Conservation (phyloP, 345 rosid genomes). For the Aurinia saxatilis region DNA sequence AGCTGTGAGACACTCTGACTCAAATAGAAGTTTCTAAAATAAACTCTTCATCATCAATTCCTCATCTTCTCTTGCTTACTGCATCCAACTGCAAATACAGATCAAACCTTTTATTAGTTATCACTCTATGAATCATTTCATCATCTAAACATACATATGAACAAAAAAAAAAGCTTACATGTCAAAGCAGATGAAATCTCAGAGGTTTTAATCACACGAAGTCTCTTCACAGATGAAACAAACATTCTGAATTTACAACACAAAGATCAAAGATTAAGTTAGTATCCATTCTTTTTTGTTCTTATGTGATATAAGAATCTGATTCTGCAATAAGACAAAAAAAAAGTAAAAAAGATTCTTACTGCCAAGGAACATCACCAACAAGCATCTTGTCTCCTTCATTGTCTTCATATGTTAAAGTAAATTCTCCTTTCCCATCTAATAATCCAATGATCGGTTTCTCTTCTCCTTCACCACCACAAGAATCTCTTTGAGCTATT, state of each 20-base stretch:
- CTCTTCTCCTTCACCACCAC: constrained; percentile 57
- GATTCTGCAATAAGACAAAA: constrained; percentile 16
- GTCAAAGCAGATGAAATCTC: constrained; percentile 39
- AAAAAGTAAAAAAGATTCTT: constrained; percentile 42
- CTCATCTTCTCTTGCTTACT: constrained; percentile 27
- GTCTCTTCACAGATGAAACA: constrained; percentile 87
- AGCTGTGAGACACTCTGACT: not conserved
- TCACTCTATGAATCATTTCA: not conserved
- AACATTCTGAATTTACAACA: constrained; percentile 57
- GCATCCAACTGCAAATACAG: constrained; percentile 23
- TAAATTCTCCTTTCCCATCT: constrained; percentile 91
- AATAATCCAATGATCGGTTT: constrained; percentile 58
- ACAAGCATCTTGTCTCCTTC: constrained; percentile 99
- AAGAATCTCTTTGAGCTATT: constrained; percentile 73
- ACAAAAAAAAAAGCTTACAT: constrained; percentile 15
- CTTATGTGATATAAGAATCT: constrained; percentile 18
- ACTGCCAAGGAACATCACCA: constrained; percentile 99
- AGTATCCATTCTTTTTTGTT: not conserved
- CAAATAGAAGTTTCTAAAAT: not conserved
- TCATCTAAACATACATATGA: not conserved
- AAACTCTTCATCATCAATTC: constrained; percentile 12
- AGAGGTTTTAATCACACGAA: constrained; percentile 89
- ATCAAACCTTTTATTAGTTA: not conserved
- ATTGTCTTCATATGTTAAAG: constrained; percentile 91
- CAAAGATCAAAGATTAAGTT: constrained; percentile 23